Evolutionary conservation across 2,329 filamentous ascomycete genomes (phyloP).

Genomic region (Hypoxylon sp.): DNA sequence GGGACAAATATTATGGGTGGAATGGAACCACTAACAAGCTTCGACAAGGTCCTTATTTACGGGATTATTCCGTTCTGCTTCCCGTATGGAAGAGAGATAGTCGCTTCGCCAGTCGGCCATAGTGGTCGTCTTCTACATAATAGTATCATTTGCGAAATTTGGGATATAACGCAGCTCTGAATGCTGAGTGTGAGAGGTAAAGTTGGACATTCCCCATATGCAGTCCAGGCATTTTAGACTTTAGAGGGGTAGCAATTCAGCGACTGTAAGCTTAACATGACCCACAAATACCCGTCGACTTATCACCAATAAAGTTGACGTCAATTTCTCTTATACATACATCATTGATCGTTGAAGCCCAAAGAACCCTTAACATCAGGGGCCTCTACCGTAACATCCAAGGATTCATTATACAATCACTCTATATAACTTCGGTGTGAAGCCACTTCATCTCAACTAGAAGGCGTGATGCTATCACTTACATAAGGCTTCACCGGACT

Average conservation of each 20-base stretch:
- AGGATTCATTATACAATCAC: too few species aligned
- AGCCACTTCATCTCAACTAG: too few species aligned
- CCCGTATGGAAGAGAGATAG: constrained; percentile 81
- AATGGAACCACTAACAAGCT: constrained; percentile 71
- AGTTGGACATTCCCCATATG: constrained; percentile 18
- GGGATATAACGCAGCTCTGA: constrained; percentile 3
- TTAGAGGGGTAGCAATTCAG: constrained; percentile 29
- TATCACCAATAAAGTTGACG: constrained; percentile 19
- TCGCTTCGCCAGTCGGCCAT: constrained; percentile 84
- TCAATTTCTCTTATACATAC: background rate
- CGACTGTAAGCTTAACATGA: constrained; percentile 11
- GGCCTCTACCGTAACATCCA: too few species aligned
- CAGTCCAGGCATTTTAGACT: constrained; percentile 4
- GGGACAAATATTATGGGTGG: background rate
- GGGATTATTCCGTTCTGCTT: constrained; percentile 76
- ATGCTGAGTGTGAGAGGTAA: constrained; percentile 21
- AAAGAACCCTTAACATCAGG: background rate
- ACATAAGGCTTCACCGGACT: too few species aligned
- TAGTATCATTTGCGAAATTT: constrained; percentile 36
- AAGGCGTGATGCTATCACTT: too few species aligned
- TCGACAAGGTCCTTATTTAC: constrained; percentile 78
- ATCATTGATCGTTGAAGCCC: background rate
- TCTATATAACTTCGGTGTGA: too few species aligned
- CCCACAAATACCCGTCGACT: constrained; percentile 33
- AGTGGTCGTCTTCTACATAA: constrained; percentile 42